Percentiles rank a stretch among this genome's conserved stretches.
phyloP scores from a whole-genome alignment of 805 yeast species.

The Yarrowia osloensis region DNA sequence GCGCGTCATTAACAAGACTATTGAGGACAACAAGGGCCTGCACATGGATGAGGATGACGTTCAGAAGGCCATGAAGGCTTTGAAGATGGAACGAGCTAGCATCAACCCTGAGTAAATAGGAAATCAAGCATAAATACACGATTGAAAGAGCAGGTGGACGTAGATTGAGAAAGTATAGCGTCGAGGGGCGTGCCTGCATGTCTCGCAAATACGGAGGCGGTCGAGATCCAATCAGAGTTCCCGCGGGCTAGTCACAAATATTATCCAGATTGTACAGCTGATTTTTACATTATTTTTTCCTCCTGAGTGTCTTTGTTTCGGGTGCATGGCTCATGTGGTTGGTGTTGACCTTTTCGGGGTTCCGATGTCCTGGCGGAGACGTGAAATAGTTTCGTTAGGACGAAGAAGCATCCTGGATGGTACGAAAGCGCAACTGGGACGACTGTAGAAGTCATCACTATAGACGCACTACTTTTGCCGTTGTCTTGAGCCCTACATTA shows the following conservation, averaged over 20 bases:
- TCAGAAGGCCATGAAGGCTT: conserved; percentile 9
- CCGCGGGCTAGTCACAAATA: neutral
- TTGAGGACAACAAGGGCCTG: conserved; percentile 3
- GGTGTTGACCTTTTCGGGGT: neutral
- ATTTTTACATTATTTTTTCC: neutral
- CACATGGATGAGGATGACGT: neutral
- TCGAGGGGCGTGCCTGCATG: neutral
- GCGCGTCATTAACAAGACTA: conserved; percentile 13
- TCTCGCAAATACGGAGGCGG: neutral
- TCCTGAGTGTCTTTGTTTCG: neutral
- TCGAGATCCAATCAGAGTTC: neutral
- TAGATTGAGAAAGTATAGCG: neutral
- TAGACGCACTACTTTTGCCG: too few species aligned
- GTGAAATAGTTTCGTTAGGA: too few species aligned
- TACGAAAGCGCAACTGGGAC: too few species aligned
- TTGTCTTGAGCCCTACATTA: too few species aligned
- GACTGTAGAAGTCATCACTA: too few species aligned
- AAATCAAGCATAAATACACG: neutral
- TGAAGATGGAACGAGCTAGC: conserved; percentile 23
- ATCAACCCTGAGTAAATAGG: conserved; percentile 10
- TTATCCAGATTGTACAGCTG: neutral
- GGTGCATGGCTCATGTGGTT: neutral
- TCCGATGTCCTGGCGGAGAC: too few species aligned
- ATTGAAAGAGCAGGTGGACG: neutral
- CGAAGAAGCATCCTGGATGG: too few species aligned